phyloP scores from a whole-genome alignment of 2,329 filamentous ascomycete genomes.

The Colletotrichum spinosum region DNA sequence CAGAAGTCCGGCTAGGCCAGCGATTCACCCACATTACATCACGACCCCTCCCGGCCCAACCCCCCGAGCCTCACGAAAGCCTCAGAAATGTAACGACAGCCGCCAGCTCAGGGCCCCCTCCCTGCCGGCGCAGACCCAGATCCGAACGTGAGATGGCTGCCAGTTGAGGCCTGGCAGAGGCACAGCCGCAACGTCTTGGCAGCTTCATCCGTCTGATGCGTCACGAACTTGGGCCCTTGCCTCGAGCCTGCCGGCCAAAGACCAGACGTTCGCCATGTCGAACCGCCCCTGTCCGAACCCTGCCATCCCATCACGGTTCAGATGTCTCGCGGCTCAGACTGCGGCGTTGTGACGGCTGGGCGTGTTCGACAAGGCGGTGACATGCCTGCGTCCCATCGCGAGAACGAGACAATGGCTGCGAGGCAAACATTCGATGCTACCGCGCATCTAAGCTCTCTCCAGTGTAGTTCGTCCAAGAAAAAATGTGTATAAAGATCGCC shows the following conservation, averaged over 20 bases:
- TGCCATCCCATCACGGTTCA: conserved; percentile 25
- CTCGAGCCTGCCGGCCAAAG: background rate
- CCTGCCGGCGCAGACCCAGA: conserved; percentile 11
- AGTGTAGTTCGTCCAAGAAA: conserved; percentile 18
- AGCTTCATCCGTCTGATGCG: conserved; percentile 35
- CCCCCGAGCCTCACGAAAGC: conserved; percentile 19
- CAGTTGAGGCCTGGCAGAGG: conserved; percentile 14
- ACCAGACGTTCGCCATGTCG: conserved; percentile 1
- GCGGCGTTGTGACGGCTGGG: conserved; percentile 11
- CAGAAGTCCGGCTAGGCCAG: background rate
- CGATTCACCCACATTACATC: no score
- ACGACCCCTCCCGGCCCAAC: background rate
- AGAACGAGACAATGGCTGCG: conserved; percentile 3
- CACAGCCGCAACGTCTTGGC: conserved; percentile 35
- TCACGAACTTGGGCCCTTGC: conserved; percentile 15
- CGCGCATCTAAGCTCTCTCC: conserved; percentile 7
- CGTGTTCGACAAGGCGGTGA: background rate
- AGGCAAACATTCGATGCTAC: conserved; percentile 20
- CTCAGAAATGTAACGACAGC: conserved; percentile 23
- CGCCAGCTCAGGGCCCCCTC: conserved; percentile 7
- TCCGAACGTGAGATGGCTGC: conserved; percentile 18
- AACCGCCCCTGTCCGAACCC: conserved; percentile 19
- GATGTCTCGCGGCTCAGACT: conserved; percentile 4
- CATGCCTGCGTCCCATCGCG: conserved; percentile 7
- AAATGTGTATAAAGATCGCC: conserved; percentile 34